Evolutionary conservation across 2,329 filamentous ascomycete genomes (phyloP), one percentile per base, ranked within the genome.

Genomic region (Colletotrichum phormii): DNA sequence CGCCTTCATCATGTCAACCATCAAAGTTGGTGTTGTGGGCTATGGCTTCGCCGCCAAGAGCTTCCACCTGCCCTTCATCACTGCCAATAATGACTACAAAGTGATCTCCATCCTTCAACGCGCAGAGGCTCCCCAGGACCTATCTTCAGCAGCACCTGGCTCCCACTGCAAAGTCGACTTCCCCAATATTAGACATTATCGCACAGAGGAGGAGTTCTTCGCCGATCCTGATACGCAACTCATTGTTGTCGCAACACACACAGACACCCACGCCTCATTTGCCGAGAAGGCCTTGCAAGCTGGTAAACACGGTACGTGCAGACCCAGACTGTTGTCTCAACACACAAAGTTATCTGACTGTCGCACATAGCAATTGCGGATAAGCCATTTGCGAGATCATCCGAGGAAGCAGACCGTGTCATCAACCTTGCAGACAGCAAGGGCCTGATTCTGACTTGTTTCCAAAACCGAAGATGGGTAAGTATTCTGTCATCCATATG

Each of bases 371-470:
- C 92, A 13, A 84, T 93, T 13, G 89, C 90, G 71, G 91, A 93
- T 79, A 93, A 93, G 80, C 91, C 91, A 0, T 92, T 93, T 78
- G 89, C 89, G 2, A 87, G 88, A 9, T 90, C 90, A 2, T 84
- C 85, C 4, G 81, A 84, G 59, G 89, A 92, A 77, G 90, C 90
- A 8, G 83, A 87, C 46, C 84, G 88, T 64, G 84, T 93, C 6
- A 86, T 88, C 37, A 77, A 81, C 1, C 79, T 89, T 26, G 85
- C 88, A 3, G 81, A 86, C 74, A 81, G 84, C 58, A 80, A 86
- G 72, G 82, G 83, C 33, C 84, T 84, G 72, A 76, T 88, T 31
- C 76, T 89, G 54, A 86, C 87, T 0, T 87, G 88, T 8, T 89
- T 87, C 76, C 88, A 89, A 75, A 89, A 72, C 26, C 69, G 74